A percentile compares a stretch with the other conserved stretches of the same genome.
These are phyloP conservation scores for Xenosphaeropsis pyriputrescens DNA, from an alignment of 2,329 filamentous ascomycete species.

Conservation along the genomic window DNA sequence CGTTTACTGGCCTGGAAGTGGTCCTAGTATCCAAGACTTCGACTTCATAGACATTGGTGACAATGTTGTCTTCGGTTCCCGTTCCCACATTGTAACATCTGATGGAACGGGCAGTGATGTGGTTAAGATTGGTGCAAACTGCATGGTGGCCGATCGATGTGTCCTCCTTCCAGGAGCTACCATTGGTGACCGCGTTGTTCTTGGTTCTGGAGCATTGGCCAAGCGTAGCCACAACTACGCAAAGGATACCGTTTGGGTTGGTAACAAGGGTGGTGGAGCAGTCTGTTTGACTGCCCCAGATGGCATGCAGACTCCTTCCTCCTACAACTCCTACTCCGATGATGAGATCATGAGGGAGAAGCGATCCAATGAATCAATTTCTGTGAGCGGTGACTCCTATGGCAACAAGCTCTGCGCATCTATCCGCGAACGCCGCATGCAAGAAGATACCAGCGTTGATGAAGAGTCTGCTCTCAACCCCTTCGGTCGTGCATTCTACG, in stretches of 20 bases:
- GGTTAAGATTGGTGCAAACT: slow-evolving; percentile 29
- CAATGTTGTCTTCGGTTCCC: slow-evolving; percentile 43
- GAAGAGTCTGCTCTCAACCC: slow-evolving; percentile 22
- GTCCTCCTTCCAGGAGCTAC: slow-evolving; percentile 33
- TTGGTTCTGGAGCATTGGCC: slow-evolving; percentile 38
- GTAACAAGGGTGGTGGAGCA: slow-evolving; percentile 33
- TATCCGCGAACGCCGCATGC: neutral
- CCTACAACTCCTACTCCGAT: neutral
- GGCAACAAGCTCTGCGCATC: neutral
- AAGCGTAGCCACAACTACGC: slow-evolving; percentile 27
- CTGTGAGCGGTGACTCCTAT: neutral
- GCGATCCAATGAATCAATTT: neutral
- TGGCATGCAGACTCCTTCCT: neutral
- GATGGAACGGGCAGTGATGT: slow-evolving; percentile 32
- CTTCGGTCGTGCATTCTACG: slow-evolving; percentile 41
- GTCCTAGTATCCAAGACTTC: slow-evolving; percentile 36
- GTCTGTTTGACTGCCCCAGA: slow-evolving; percentile 21
- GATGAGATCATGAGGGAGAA: neutral
- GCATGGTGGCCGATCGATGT: slow-evolving; percentile 42
- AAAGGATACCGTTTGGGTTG: slow-evolving; percentile 32
- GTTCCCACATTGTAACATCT: slow-evolving; percentile 35
- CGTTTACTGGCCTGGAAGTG: slow-evolving; percentile 43
- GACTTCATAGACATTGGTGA: slow-evolving; percentile 39
- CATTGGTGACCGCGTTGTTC: slow-evolving; percentile 30
- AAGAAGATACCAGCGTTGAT: neutral